These are phyloP conservation scores for Thelonectria blattea DNA, from an alignment of 2,329 filamentous ascomycete genomes.

Conservation along the genomic window DNA sequence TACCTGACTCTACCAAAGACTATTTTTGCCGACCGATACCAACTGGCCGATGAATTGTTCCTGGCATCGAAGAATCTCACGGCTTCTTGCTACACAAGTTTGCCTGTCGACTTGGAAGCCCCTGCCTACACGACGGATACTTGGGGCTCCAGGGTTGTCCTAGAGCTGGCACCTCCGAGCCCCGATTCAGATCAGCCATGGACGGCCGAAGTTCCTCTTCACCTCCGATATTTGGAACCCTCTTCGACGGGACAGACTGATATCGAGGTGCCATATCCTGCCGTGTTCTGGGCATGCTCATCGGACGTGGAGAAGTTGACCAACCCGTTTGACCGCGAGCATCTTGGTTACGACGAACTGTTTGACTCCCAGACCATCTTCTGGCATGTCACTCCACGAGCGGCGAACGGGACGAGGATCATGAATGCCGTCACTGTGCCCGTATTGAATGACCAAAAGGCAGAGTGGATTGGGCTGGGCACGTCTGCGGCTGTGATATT, in stretches of 20 bases:
- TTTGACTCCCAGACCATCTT: constrained; percentile 82
- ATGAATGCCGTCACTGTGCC: constrained; percentile 66
- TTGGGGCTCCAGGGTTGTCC: constrained; percentile 81
- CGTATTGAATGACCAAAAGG: constrained; percentile 63
- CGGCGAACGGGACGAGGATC: constrained; percentile 47
- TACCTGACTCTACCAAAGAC: constrained; percentile 82
- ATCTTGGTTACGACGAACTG: constrained; percentile 83
- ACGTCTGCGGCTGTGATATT: constrained; percentile 65
- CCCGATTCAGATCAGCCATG: constrained; percentile 52
- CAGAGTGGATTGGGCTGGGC: constrained; percentile 55
- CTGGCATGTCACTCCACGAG: constrained; percentile 73
- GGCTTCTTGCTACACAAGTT: constrained; percentile 69
- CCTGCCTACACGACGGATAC: constrained; percentile 77
- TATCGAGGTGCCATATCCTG: constrained; percentile 76
- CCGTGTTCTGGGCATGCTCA: constrained; percentile 89
- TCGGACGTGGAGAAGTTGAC: constrained; percentile 70
- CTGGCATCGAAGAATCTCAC: constrained; percentile 80
- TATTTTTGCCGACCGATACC: constrained; percentile 88
- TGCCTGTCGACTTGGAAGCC: constrained; percentile 88
- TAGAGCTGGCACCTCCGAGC: constrained; percentile 71
- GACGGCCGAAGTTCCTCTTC: constrained; percentile 77
- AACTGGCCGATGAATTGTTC: constrained; percentile 78
- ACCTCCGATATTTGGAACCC: constrained; percentile 81
- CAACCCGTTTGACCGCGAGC: constrained; percentile 85
- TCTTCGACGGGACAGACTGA: constrained; percentile 58